Evolutionary conservation across 176 grass and related monocot genomes (phyloP).

Genomic region (Coix lacrymajobi): DNA sequence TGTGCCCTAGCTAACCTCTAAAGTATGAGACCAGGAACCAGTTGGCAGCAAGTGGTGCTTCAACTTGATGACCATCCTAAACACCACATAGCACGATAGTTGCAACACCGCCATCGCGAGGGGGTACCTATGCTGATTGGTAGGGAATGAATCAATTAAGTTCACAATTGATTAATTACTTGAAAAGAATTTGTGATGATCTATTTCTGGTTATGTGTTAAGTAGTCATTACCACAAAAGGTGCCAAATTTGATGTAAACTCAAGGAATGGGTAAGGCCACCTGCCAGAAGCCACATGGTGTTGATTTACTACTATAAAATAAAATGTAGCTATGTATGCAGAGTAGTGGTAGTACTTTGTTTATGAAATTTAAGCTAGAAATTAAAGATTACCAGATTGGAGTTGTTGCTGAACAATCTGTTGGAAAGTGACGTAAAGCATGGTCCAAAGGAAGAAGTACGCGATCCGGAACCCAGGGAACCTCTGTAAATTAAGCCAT

Average conservation of each 20-base stretch:
- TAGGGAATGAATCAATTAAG: too few relatives aligned
- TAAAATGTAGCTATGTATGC: not conserved
- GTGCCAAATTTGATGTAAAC: slow-evolving; percentile 49
- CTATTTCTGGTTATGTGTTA: too few relatives aligned
- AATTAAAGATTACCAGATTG: slow-evolving; percentile 42
- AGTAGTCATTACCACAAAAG: slow-evolving; percentile 64
- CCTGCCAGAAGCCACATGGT: slow-evolving; percentile 28
- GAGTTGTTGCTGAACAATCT: slow-evolving; percentile 63
- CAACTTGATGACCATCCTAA: too few relatives aligned
- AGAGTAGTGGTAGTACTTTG: not conserved
- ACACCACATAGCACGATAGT: too few relatives aligned
- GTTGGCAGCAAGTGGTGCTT: too few relatives aligned
- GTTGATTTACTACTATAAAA: not conserved
- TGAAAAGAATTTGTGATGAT: too few relatives aligned
- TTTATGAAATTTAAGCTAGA: not conserved
- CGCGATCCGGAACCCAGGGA: slow-evolving; percentile 84
- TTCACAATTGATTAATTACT: too few relatives aligned
- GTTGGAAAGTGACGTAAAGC: slow-evolving; percentile 68
- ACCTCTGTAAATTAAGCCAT: slow-evolving; percentile 36
- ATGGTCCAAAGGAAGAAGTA: slow-evolving; percentile 87
- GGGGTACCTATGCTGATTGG: too few relatives aligned
- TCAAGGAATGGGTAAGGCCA: slow-evolving; percentile 97
- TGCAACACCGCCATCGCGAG: too few relatives aligned
- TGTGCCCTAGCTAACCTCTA: too few relatives aligned
- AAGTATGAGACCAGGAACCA: too few relatives aligned